A percentile compares a stretch with the other conserved stretches of the same genome.
Conservation (phyloP, 345 rosid genomes). For the Citrus maxima region DNA sequence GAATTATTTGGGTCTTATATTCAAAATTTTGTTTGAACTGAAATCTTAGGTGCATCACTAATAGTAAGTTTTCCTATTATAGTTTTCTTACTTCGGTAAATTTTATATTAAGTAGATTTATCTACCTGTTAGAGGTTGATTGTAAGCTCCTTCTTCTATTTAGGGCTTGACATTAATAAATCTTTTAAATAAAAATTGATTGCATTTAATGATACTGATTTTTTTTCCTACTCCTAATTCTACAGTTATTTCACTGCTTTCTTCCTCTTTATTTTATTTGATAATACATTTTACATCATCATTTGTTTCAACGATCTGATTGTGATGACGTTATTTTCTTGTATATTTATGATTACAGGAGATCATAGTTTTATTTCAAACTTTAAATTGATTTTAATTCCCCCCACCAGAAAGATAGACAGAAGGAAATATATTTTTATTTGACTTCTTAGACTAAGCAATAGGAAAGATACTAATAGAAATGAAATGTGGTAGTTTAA, state of each 20-base stretch:
- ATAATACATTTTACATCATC: not conserved
- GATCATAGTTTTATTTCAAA: not conserved
- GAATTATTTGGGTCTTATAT: too few relatives aligned
- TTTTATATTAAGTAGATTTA: too few relatives aligned
- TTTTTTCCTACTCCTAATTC: not conserved
- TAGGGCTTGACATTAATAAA: too few relatives aligned
- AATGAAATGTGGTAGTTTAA: not conserved
- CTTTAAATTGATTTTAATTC: not conserved
- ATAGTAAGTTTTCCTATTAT: too few relatives aligned
- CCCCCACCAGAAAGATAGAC: not conserved
- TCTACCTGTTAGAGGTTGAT: too few relatives aligned
- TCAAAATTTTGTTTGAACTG: too few relatives aligned
- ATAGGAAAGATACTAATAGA: not conserved
- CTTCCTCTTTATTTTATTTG: too few relatives aligned
- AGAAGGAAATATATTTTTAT: not conserved
- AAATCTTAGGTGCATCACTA: too few relatives aligned
- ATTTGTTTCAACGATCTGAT: not conserved
- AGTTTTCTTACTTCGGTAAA: too few relatives aligned
- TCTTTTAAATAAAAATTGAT: too few relatives aligned
- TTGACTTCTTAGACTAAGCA: not conserved
- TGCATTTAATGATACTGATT: too few relatives aligned
- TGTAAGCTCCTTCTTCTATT: too few relatives aligned
- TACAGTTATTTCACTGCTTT: not conserved
- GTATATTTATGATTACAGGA: not conserved
- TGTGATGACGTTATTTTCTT: not conserved